phyloP scores from a whole-genome alignment of 164 flowering plant genomes.

The Stephania cephalantha region DNA sequence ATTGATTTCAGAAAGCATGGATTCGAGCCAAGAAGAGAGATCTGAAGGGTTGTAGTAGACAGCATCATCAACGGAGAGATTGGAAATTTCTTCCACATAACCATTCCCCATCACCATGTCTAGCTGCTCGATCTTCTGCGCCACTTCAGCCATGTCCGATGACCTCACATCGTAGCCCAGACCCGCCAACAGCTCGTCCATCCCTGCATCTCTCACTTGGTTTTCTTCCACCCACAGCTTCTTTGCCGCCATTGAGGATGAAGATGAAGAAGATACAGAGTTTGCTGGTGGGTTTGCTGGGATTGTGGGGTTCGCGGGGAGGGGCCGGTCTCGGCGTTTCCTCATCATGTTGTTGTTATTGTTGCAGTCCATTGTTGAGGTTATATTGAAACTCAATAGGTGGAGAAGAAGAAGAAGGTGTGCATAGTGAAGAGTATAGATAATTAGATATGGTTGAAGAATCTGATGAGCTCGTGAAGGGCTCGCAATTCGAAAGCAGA shows the following conservation, averaged over 20 bases:
- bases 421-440: neutral
- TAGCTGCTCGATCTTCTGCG: constrained; percentile 69
- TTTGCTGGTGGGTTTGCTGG: neutral
- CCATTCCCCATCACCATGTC: constrained; percentile 54
- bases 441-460: too few species aligned
- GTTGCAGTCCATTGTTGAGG: neutral
- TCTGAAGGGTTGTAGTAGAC: constrained; percentile 81
- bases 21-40: constrained; percentile 61
- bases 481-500: neutral
- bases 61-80: constrained; percentile 45
- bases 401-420: neutral
- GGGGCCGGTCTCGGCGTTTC: too few species aligned
- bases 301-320: neutral
- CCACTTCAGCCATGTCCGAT: constrained; percentile 77
- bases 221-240: constrained; percentile 34
- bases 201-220: constrained; percentile 36
- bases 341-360: neutral
- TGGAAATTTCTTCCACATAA: constrained; percentile 42
- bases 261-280: neutral
- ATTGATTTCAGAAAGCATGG: constrained; percentile 60
- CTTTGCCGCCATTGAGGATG: constrained; percentile 8
- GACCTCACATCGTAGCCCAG: constrained; percentile 71
- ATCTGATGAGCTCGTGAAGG: neutral
- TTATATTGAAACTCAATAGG: neutral
- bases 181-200: constrained; percentile 70